phyloP scores from a whole-genome alignment of 176 grass and related monocot genomes.

The Hordeum marinum region DNA sequence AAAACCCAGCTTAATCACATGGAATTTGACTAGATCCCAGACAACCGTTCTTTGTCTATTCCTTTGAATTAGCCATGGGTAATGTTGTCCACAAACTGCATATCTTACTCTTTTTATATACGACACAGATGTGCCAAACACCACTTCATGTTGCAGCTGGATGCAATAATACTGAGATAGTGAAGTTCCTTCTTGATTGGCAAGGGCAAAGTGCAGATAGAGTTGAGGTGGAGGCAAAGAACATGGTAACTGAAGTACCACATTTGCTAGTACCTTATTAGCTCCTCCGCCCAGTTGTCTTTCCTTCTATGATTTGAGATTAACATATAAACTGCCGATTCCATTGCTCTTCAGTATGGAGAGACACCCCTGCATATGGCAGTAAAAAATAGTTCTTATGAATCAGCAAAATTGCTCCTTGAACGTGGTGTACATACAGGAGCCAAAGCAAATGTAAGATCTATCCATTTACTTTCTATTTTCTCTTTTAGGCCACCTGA shows the following conservation, averaged over 20 bases:
- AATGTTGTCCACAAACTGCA: background rate
- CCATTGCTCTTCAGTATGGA: constrained; percentile 64
- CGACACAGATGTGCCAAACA: constrained; percentile 83
- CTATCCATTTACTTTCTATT: background rate
- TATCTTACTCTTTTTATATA: constrained; percentile 16
- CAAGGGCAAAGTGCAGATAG: constrained; percentile 48
- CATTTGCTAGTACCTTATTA: constrained; percentile 24
- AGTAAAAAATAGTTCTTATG: constrained; percentile 77
- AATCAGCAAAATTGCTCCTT: constrained; percentile 75
- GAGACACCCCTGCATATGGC: constrained; percentile 97
- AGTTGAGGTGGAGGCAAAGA: constrained; percentile 77
- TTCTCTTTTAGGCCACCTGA: background rate
- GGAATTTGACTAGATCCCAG: background rate
- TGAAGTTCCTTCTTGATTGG: constrained; percentile 76
- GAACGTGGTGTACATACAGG: constrained; percentile 60
- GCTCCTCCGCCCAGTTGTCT: background rate
- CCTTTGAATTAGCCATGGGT: background rate
- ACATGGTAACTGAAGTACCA: constrained; percentile 60
- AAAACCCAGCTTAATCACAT: background rate
- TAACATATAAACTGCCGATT: constrained; percentile 2
- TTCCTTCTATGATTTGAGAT: constrained; percentile 10
- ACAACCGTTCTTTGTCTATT: background rate
- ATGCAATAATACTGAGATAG: constrained; percentile 61
- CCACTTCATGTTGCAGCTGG: constrained; percentile 88
- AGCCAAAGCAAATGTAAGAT: constrained; percentile 83